A percentile compares a stretch with the other conserved stretches of the same genome.
Evolutionary conservation across 1,284 basidiomycete genomes (phyloP).

Genomic region (Ustilago hordei): DNA sequence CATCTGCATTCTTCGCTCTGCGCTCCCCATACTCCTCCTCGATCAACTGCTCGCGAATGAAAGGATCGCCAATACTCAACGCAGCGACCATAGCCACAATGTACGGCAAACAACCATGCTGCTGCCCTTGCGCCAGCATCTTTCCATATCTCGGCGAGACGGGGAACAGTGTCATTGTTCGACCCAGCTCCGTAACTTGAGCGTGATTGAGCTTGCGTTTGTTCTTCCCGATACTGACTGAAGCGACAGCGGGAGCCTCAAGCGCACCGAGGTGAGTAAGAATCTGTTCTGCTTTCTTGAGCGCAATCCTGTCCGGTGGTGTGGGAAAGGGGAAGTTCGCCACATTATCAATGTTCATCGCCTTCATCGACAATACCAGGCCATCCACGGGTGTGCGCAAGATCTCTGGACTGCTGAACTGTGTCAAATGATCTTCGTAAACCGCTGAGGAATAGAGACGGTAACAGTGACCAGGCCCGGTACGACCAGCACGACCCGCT

Average conservation of each 20-base stretch:
- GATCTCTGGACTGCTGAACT: constrained; percentile 91
- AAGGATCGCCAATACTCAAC: constrained; percentile 94
- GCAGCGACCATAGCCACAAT: constrained; percentile 91
- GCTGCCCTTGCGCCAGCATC: constrained; percentile 91
- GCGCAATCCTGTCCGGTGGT: constrained; percentile 83
- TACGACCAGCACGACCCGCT: constrained; percentile 81
- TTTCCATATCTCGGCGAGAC: constrained; percentile 91
- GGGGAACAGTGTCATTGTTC: constrained; percentile 91
- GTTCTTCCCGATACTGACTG: constrained; percentile 67
- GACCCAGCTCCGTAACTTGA: constrained; percentile 85
- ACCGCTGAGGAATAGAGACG: constrained; percentile 80
- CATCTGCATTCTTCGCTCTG: constrained; percentile 30
- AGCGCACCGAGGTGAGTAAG: constrained; percentile 85
- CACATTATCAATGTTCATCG: constrained; percentile 97
- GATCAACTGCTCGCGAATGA: constrained; percentile 83
- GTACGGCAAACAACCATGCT: constrained; percentile 91
- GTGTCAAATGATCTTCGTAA: constrained; percentile 90
- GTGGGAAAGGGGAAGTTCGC: constrained; percentile 99
- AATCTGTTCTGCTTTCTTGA: constrained; percentile 85
- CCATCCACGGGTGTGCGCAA: constrained; percentile 96
- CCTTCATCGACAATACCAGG: constrained; percentile 97
- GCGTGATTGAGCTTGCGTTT: constrained; percentile 69
- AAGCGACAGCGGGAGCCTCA: constrained; percentile 72
- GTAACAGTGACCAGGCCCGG: constrained; percentile 83
- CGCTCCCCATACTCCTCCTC: constrained; percentile 69